Evolutionary conservation across 2,329 filamentous ascomycete genomes (phyloP), one percentile per base, ranked within the genome.

Genomic region (Clonostachys byssicola): DNA sequence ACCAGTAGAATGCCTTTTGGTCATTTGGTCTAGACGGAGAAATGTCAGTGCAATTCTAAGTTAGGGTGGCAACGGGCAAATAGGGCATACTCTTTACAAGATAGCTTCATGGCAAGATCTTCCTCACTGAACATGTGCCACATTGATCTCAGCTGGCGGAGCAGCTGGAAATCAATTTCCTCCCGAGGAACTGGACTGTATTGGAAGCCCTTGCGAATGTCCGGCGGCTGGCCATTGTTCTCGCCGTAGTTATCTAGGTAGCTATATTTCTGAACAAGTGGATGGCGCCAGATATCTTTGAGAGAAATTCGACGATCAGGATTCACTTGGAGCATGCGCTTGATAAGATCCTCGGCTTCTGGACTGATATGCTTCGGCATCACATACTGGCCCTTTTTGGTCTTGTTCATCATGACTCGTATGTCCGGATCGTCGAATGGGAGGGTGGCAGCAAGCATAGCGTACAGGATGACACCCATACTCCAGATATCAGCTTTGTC

Each of bases 401-500:
- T 82, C 56, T 78, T 78, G 23, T 65, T 60, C 54, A 91, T 79
- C 55, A 94, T 80, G 35, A 75, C 67, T 12, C 74, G 71, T 47
- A 89, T 67, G 56, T 88, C 74, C 14, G 78, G 72, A 42, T 85
- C 79, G 53, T 91, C 85, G 56, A 96, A 99, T 1, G 94, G 94
- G 3, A 96, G 80, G 23, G 80, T 83, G 2, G 89, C 91, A 20
- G 88, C 87, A 18, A 99, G 75, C 70, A 95, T 85, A 12, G 91
- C 92, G 62, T 88, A 99, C 1, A 99, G 71, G 47, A 95, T 92
- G 42, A 95, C 87, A 2, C 91, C 91, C 64, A 91, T 83, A 62
- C 92, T 96, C 94, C 94, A 99, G 43, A 96, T 88, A 59, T 99
- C 94, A 8, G 90, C 89, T 59, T 84, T 85, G 46, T 90, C 87